Base-by-base conservation (phyloP, 257 asterid genomes). In the Solanum corneliomulleri region DNA sequence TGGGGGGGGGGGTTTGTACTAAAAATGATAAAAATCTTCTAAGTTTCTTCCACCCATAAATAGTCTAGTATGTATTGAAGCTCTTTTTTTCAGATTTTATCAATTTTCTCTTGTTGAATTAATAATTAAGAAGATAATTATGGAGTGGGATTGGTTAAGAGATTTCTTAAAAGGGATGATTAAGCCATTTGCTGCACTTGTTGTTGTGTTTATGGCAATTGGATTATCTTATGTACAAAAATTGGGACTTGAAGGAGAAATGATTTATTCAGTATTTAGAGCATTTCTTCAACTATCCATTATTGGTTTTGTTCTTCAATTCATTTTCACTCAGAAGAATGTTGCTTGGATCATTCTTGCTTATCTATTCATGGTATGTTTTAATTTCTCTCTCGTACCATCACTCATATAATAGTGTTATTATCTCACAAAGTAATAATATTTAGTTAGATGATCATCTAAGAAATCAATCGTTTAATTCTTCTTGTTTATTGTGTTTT, bases 301-400 rank as follows among this genome's bases (percentile, higher is more conserved):
- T 6, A 94, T 95, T 90, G 99, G 98, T 0, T 96, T 94, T 91
- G 99, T 96, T 89, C 93, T 96, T 39, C 94, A 94, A 88, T 95
- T 96, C 92, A 96, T 96, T 81, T 95, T 96, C 92, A 88, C 75
- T 68, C 98, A 93, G 89, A 47, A 91, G 1, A 94, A 91, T 86
- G 90, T 87, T 77, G 45, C 84, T 29, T 96, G 99, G 98, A 96
- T 96, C 85, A 39, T 95, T 37, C 68, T 92, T 87, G 99, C 99
- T 81, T 96, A 96, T 90, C 96, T 96, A 85, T 96, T 95, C 94
- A 96, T 96, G 99, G 99, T 96, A 90, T 31, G 44, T 80, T 37
- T 8, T 49, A 5, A 3, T 7, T 20, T 78, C 37, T n/a, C 27
- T 21, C 29, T 60, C 68, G 13, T 60, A 60, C 0, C 0, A 2